Evolutionary conservation across 202 grass and related monocot genomes (phyloP), one percentile per base, ranked within the genome.

Genomic region (Zoysia matrella): DNA sequence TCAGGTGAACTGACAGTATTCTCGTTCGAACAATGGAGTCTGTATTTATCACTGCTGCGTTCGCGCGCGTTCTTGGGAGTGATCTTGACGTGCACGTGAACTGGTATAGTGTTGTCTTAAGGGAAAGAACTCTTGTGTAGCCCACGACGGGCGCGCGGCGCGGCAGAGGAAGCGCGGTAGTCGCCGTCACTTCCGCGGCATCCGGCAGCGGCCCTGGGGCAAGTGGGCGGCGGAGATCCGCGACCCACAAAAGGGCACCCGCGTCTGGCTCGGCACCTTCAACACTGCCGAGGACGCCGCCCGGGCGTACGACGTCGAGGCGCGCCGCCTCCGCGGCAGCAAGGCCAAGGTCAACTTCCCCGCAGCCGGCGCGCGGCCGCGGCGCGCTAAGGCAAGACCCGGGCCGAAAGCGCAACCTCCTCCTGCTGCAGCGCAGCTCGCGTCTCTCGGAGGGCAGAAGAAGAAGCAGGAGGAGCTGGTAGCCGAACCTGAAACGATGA

Each of bases 201-300:
- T 84, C 71, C 87, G 95, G 63, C 95, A 95, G 85, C 91, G 95
- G 3, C 95, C 92, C 1, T 98, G 95, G 95, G 95, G 95, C 71
- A 98, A 95, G 82, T 98, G 95, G 95, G 95, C 95, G 55, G 92
- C 95, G 68, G 95, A 98, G 91, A 98, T 98, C 83, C 84, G 95
- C 46, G 95, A 98, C 61, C 95, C 95, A 64, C 80, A 95, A 80
- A 98, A 98, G 89, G 95, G 87, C 82, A 77, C 77, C n/a, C 83
- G 86, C 18, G 86, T 92, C 70, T 92, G 90, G 90, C 90, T 92
- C 56, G 90, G 90, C 79, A 92, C 90, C 41, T 92, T 86, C 86
- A 8, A 72, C 70, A 86, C 86, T 40, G 69, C 86, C 69, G 86
- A 92, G 41, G 86, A 86, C 10, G 90, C 86, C 49, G 86, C 86